Percentiles rank a stretch among this genome's conserved stretches.
Evolutionary conservation across 169 alveolate genomes (phyloP).

Genomic region (Amoebophrya sp.): DNA sequence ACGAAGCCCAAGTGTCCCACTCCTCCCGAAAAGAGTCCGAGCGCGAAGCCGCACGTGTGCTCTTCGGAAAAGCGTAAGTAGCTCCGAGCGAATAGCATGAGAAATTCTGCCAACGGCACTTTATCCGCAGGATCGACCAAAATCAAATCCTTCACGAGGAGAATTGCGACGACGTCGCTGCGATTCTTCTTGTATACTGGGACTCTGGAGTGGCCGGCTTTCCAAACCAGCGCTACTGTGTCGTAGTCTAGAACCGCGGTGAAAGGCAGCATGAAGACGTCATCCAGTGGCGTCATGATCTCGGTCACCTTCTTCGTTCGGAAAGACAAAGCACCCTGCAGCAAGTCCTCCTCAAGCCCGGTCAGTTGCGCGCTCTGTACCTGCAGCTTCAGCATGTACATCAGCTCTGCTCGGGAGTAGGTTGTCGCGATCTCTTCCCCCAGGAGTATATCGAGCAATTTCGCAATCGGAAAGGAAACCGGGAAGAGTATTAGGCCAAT

Average conservation of each 20-base stretch:
- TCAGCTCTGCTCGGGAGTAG: background rate
- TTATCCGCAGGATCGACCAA: constrained; percentile 46
- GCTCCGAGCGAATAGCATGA: background rate
- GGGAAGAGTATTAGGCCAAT: background rate
- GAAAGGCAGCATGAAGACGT: constrained; percentile 53
- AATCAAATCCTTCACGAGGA: constrained; percentile 56
- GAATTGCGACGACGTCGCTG: constrained; percentile 59
- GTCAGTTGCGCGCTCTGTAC: background rate
- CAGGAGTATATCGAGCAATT: background rate
- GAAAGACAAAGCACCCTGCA: background rate
- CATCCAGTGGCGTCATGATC: constrained; percentile 53
- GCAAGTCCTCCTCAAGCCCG: background rate
- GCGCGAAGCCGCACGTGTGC: background rate
- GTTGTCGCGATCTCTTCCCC: background rate
- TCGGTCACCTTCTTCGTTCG: background rate
- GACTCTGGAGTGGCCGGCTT: constrained; percentile 59
- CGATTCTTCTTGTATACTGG: constrained; percentile 57
- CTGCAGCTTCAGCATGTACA: background rate
- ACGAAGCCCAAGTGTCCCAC: background rate
- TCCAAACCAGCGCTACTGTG: constrained; percentile 42
- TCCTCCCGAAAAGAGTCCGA: background rate
- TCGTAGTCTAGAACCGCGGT: constrained; percentile 41
- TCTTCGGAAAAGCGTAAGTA: background rate
- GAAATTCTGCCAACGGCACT: background rate
- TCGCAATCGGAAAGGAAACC: background rate